A percentile compares a stretch with the other conserved stretches of the same genome.
Conservation (phyloP, 2,329 filamentous ascomycete genomes). For the Pseudocercospora crystallina region DNA sequence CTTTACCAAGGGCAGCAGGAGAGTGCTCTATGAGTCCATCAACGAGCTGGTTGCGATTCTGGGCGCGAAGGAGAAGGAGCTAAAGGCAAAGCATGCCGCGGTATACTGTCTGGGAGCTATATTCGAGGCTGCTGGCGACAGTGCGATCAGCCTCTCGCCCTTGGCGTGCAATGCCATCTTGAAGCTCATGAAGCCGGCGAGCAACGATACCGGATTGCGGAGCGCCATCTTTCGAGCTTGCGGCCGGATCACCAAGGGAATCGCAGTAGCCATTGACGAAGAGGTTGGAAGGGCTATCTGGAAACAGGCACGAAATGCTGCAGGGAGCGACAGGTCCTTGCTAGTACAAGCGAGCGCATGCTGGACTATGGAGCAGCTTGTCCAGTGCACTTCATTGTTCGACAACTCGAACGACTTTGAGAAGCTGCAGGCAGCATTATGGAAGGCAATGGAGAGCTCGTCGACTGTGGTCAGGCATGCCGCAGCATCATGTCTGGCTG, state of each 20-base stretch:
- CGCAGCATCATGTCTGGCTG: constrained; percentile 79
- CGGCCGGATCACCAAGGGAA: constrained; percentile 72
- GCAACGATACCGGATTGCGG: constrained; percentile 77
- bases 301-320: constrained; percentile 82
- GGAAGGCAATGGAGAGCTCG: constrained; percentile 81
- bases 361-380: constrained; percentile 72
- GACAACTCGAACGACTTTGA: constrained; percentile 89
- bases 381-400: constrained; percentile 75
- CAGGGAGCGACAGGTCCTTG: constrained; percentile 75
- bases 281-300: constrained; percentile 82
- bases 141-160: constrained; percentile 79
- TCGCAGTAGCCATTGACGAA: constrained; percentile 79
- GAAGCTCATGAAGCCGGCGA: constrained; percentile 76
- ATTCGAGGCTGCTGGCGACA: constrained; percentile 90
- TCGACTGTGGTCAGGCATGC: constrained; percentile 77
- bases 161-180: constrained; percentile 70
- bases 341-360: constrained; percentile 78
- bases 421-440: constrained; percentile 75
- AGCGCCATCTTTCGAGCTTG: constrained; percentile 74
- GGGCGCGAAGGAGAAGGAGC: constrained; percentile 76
- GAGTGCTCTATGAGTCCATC: constrained; percentile 89
- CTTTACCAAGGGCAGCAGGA: constrained; percentile 81
- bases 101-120: constrained; percentile 84
- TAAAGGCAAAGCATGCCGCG: constrained; percentile 81
- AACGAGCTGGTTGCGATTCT: constrained; percentile 79